Base-by-base conservation (phyloP, 2,329 filamentous ascomycete genomes). In the Grosmannia huntii region DNA sequence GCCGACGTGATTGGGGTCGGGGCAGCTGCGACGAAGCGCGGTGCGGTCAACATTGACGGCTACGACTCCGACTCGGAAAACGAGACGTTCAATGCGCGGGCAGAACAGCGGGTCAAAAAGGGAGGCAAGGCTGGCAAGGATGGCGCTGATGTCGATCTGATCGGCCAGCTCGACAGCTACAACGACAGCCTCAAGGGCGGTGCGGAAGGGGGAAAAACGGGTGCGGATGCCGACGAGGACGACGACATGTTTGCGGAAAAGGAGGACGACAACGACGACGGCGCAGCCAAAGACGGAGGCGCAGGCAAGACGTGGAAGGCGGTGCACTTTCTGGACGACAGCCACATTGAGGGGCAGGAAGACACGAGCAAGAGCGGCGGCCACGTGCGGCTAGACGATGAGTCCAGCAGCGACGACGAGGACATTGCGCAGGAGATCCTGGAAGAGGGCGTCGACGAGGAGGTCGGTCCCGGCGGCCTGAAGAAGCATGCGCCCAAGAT, bases 31-130 rank as follows among this genome's bases (percentile, higher is more conserved):
- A 89, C 90, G 0, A 96, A 96, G 70, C 89, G 94, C 62, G 92
- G 92, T 64, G 94, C 92, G 0, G 89, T 99, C 58, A 96, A 97
- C 67, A 84, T 99, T 48, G 94, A 97, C 67, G 94, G 94, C 55
- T 99, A 97, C 73, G 92, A 97, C 65, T 94, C 87, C 11, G 94
- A 99, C 71, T 95, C 92, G 2, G 83, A 87, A 56, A 92, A 95
- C 63, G 94, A 97, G 68, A 90, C 88, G 51, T 95, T 96, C 70
- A 82, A 94, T 64, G 81, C 80, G 36, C 82, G 88, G 56, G 86
- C 87, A 6, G 83, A 85, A 60, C 79, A 79, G 58, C 80, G 81
- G n/a, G 56, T 50, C 31, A 54, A 55, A 23, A 50, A 36, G 36
- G 23, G 28, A 5, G 55, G 60, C 38, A 57, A 60, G 27, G 48